phyloP scores from a whole-genome alignment of 352 stramenopile species.

The Globisporangium nodosum region DNA sequence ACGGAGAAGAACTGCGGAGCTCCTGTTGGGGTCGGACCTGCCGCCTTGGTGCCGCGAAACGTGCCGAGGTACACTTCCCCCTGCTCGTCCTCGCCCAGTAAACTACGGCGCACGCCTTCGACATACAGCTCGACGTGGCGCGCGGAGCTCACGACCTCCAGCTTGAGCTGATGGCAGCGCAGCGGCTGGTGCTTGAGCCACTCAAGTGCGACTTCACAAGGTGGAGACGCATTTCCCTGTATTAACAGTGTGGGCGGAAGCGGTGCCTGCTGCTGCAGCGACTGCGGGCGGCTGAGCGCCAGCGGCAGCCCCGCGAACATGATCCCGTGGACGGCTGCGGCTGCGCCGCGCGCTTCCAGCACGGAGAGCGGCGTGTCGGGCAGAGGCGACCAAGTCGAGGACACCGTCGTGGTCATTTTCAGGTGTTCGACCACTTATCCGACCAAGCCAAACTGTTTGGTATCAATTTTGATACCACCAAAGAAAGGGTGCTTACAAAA shows the following conservation, averaged over 20 bases:
- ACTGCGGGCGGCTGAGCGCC: constrained; percentile 12
- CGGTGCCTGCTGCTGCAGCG: neutral
- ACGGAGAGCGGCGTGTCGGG: neutral
- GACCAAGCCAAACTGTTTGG: neutral
- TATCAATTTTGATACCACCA: neutral
- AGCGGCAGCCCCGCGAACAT: constrained; percentile 17
- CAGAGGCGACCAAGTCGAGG: neutral
- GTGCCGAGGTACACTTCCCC: constrained; percentile 72
- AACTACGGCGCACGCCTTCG: constrained; percentile 36
- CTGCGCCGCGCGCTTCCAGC: constrained; percentile 1
- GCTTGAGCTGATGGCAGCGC: constrained; percentile 36
- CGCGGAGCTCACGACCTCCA: constrained; percentile 54
- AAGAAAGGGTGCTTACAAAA: too few species aligned
- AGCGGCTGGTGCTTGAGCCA: constrained; percentile 25
- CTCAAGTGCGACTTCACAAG: constrained; percentile 42
- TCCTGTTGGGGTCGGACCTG: neutral
- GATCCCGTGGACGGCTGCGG: neutral
- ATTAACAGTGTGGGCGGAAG: too few species aligned
- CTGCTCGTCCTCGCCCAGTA: constrained; percentile 55
- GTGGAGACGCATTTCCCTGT: neutral
- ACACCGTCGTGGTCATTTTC: neutral
- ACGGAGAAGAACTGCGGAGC: constrained; percentile 33
- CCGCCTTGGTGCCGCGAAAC: constrained; percentile 30
- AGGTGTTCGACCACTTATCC: neutral
- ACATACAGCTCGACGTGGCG: constrained; percentile 67